These are phyloP conservation scores for Anthracocystis walkeri DNA, from an alignment of 1,284 basidiomycete genomes.

Conservation along the genomic window DNA sequence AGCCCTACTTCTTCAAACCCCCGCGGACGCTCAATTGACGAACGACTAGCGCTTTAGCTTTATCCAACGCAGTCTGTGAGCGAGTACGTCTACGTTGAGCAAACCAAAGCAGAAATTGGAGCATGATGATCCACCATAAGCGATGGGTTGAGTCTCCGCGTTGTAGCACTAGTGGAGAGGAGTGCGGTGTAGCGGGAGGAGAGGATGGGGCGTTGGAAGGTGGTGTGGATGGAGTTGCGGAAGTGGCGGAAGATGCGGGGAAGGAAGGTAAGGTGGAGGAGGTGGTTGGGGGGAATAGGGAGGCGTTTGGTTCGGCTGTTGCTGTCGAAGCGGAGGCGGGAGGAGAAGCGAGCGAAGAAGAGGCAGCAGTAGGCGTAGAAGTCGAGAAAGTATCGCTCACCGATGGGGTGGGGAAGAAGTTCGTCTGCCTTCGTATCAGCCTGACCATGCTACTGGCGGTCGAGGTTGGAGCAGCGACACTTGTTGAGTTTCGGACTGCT, in stretches of 20 bases:
- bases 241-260: not conserved
- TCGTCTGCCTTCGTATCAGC: constrained; percentile 18
- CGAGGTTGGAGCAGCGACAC: not conserved
- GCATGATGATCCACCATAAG: constrained; percentile 37
- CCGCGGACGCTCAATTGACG: not conserved
- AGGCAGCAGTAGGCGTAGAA: not conserved
- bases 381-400: not conserved
- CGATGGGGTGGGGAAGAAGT: constrained; percentile 17
- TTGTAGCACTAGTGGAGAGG: not conserved
- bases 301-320: constrained; percentile 3
- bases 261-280: not conserved
- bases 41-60: constrained; percentile 4
- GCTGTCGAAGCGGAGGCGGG: not conserved
- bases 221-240: not conserved
- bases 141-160: constrained; percentile 19
- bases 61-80: constrained; percentile 15
- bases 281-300: constrained; percentile 6
- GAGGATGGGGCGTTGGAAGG: not conserved
- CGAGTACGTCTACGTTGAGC: constrained; percentile 25
- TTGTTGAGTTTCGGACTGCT: not conserved
- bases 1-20: not conserved
- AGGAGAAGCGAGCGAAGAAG: not conserved
- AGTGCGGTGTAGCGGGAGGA: not conserved
- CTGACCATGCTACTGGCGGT: constrained; percentile 12
- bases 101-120: constrained; percentile 24